A percentile compares a stretch with the other conserved stretches of the same genome.
Evolutionary conservation across 805 yeast genomes (phyloP).

Genomic region (Brettanomyces bruxellensis): DNA sequence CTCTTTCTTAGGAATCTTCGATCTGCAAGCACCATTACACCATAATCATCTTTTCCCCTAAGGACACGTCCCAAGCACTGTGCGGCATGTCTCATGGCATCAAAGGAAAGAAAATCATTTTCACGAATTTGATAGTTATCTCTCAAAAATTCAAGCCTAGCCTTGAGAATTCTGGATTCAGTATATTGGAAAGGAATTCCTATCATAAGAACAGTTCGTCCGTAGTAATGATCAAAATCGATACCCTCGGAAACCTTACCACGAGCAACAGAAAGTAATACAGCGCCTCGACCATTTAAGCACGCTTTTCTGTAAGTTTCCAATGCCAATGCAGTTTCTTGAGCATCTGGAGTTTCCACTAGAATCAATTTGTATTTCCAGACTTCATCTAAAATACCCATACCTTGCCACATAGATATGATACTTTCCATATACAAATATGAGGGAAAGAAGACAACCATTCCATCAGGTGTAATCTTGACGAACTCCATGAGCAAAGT

Average conservation of each 20-base stretch:
- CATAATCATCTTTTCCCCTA: slow-evolving; percentile 97
- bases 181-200: slow-evolving; percentile 99
- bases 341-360: slow-evolving; percentile 99
- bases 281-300: slow-evolving; percentile 96
- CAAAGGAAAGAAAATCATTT: slow-evolving; percentile 91
- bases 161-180: slow-evolving; percentile 90
- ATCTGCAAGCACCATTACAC: slow-evolving; percentile 97
- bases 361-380: slow-evolving; percentile 94
- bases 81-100: slow-evolving; percentile 99
- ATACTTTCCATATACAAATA: slow-evolving; percentile 97
- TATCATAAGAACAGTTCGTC: slow-evolving; percentile 95
- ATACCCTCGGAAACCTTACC: slow-evolving; percentile 98
- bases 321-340: slow-evolving; percentile 90
- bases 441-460: slow-evolving; percentile 96
- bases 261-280: slow-evolving; percentile 92
- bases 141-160: slow-evolving; percentile 85
- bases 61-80: slow-evolving; percentile 96
- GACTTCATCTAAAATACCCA: slow-evolving; percentile 97
- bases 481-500: slow-evolving; percentile 85
- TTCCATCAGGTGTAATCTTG: slow-evolving; percentile 94
- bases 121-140: slow-evolving; percentile 91
- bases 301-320: slow-evolving; percentile 96
- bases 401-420: slow-evolving; percentile 96
- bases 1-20: slow-evolving; percentile 82
- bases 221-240: slow-evolving; percentile 98